Base-by-base conservation (phyloP, 306 rosid genomes). In the Malus sieversii region DNA sequence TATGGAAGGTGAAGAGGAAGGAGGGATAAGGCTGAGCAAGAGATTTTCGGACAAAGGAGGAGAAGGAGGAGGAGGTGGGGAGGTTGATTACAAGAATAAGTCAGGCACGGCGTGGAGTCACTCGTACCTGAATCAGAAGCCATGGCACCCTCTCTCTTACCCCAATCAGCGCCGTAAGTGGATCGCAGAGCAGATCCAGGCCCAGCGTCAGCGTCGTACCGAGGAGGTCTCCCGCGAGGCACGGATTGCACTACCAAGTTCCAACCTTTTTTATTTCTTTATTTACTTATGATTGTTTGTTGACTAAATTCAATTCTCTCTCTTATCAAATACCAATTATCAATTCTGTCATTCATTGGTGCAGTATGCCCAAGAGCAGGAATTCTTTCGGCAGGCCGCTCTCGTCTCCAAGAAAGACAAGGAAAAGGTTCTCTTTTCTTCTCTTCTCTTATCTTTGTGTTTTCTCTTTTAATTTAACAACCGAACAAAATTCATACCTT, bases 41-140 rank as follows among this genome's bases (percentile, higher is more conserved):
- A 86, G 96, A 77, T 85, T 93, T 77, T 75, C 87, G 10, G 91
- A 90, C 20, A 83, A 84, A 66, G 80, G 57, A 52, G 65, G 65
- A 13, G 79, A 68, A 13, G 79, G 71, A 58, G 80, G 57, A 60
- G 65, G 33, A 13, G 79, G 68, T 11, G 90, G 92, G 7, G 90
- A 94, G 61, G 98, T 94, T 6, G 98, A 94, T 60, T 91, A 87
- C 88, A 94, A 90, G 83, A 82, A 75, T 65, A 91, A 94, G 82
- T 79, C 97, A 0, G 98, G 98, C 61, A 94, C 97, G 1, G 98
- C 98, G 0, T 94, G 98, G 97, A 94, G 98, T 85, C 98, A 94
- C 72, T 88, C 92, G 1, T 94, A 76, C 79, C 92, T 94, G 14
- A 94, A 94, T 79, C 97, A 94, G 87, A 94, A 94, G 90, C 97